Evolutionary conservation across 306 rosid species (phyloP).

Genomic region (Corylus avellana): DNA sequence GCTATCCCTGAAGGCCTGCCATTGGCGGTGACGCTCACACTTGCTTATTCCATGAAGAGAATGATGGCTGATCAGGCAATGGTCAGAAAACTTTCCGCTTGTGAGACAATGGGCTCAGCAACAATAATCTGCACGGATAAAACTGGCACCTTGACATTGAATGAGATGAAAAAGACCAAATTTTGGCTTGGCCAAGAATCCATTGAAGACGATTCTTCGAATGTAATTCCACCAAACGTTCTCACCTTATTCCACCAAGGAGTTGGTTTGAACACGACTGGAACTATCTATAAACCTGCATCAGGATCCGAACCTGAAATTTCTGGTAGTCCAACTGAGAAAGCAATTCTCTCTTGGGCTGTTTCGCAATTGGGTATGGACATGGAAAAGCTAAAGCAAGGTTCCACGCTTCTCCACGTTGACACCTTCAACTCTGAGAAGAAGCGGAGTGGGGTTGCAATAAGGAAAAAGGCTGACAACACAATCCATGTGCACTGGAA

Average conservation of each 20-base stretch:
- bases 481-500: constrained; percentile 76
- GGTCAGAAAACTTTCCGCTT: constrained; percentile 90
- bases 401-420: constrained; percentile 53
- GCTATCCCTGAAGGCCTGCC: constrained; percentile 95
- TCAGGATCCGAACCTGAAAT: constrained; percentile 59
- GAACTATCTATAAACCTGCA: constrained; percentile 54
- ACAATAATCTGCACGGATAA: constrained; percentile 88
- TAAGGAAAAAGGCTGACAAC: constrained; percentile 45
- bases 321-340: constrained; percentile 87
- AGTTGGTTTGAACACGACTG: constrained; percentile 75
- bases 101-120: constrained; percentile 94
- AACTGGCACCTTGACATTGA: constrained; percentile 80
- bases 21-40: constrained; percentile 79
- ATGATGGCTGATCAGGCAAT: constrained; percentile 92
- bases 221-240: constrained; percentile 38
- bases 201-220: constrained; percentile 37
- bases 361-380: constrained; percentile 61
- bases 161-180: constrained; percentile 75
- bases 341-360: constrained; percentile 80
- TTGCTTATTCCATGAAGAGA: constrained; percentile 94
- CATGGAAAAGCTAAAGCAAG: constrained; percentile 57
- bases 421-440: constrained; percentile 84
- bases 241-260: constrained; percentile 59
- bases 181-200: constrained; percentile 66
- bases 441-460: constrained; percentile 77